Conservation (phyloP, 2,329 filamentous ascomycete genomes). For the Ceratocystis harringtonii region DNA sequence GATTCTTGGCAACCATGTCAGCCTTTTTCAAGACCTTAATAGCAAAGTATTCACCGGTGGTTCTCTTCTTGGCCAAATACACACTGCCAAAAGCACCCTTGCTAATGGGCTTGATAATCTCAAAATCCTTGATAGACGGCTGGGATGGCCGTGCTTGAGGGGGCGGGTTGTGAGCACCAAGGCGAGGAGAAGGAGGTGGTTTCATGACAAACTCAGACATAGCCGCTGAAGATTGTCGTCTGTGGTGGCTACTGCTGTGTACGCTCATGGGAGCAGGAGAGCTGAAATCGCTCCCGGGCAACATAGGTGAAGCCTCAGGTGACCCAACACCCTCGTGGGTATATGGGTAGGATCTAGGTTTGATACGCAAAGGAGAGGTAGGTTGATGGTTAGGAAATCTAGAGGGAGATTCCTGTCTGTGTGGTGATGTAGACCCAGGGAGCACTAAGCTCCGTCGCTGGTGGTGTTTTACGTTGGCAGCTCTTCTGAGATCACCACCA, state of each 20-base stretch:
- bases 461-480: conserved; percentile 64
- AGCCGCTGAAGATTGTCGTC: conserved; percentile 80
- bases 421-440: conserved; percentile 61
- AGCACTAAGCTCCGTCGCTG: conserved; percentile 79
- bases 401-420: conserved; percentile 78
- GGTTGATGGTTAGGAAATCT: conserved; percentile 44
- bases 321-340: conserved; percentile 56
- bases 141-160: conserved; percentile 78
- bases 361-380: conserved; percentile 78
- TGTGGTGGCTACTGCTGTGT: conserved; percentile 44
- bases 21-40: conserved; percentile 98
- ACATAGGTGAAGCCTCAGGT: conserved; percentile 77
- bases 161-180: conserved; percentile 60
- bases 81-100: conserved; percentile 97
- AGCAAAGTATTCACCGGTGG: conserved; percentile 93
- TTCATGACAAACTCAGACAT: conserved; percentile 54
- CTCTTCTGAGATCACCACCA: conserved; percentile 56
- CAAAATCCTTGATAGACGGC: conserved; percentile 96
- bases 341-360: conserved; percentile 51
- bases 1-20: conserved; percentile 99
- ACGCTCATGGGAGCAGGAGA: conserved; percentile 50
- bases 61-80: conserved; percentile 96
- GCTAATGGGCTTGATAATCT: conserved; percentile 98
- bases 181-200: conserved; percentile 66
- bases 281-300: conserved; percentile 66